Conservation (phyloP, 305 asterid genomes). For the Fraxinus paxiana region DNA sequence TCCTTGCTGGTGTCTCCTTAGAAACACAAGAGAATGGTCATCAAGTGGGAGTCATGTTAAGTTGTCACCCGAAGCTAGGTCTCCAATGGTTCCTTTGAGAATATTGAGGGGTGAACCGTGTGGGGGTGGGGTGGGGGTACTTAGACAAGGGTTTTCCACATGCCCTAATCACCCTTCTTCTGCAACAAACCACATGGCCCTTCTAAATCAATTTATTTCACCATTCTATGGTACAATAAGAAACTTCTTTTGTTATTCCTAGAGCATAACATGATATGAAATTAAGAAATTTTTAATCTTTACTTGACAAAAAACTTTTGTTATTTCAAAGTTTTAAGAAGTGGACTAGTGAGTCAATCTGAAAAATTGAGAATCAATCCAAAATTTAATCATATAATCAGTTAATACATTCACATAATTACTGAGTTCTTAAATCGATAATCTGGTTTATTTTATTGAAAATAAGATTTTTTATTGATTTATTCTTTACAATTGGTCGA, state of each 20-base stretch:
- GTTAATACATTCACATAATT: too few species aligned
- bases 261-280: background rate
- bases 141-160: conserved; percentile 43
- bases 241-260: background rate
- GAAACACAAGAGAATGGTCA: conserved; percentile 52
- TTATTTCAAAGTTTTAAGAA: too few species aligned
- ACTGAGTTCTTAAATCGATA: background rate
- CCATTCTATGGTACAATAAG: background rate
- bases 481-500: background rate
- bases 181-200: conserved; percentile 69
- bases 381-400: too few species aligned
- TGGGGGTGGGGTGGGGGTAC: conserved; percentile 26
- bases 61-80: conserved; percentile 49
- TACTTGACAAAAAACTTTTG: too few species aligned
- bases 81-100: conserved; percentile 31
- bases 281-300: too few species aligned
- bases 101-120: background rate
- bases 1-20: conserved; percentile 44
- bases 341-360: background rate
- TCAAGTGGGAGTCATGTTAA: conserved; percentile 65
- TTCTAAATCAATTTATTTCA: conserved; percentile 12
- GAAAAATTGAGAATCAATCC: too few species aligned
- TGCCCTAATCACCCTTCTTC: conserved; percentile 58
- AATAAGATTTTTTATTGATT: too few species aligned
- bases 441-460: background rate